These are phyloP conservation scores for Dictyostelium firmibasis DNA, from an alignment of 78 protist genomes.

Conservation along the genomic window DNA sequence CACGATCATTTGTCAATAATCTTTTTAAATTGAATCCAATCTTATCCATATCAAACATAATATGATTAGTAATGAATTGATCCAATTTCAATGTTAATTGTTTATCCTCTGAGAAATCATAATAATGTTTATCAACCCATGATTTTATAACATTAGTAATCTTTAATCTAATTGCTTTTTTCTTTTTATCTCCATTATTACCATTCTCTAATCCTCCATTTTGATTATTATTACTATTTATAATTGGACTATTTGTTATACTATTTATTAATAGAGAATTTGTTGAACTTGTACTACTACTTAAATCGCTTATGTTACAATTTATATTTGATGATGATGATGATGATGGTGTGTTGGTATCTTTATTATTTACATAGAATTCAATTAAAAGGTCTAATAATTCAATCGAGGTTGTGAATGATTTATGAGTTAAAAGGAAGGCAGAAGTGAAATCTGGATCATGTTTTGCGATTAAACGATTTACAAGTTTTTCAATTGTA, in stretches of 20 bases:
- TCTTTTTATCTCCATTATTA: constrained; percentile 15
- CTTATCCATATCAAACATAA: constrained; percentile 7
- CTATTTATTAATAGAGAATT: neutral
- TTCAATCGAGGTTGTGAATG: constrained; percentile 73
- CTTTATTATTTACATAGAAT: constrained; percentile 13
- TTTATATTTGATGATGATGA: neutral
- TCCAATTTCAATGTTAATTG: constrained; percentile 36
- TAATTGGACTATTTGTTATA: neutral
- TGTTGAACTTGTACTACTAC: neutral
- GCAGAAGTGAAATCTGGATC: constrained; percentile 63
- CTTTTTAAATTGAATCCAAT: constrained; percentile 26
- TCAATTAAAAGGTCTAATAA: constrained; percentile 50
- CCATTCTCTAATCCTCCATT: neutral
- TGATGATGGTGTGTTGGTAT: neutral
- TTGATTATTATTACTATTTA: neutral
- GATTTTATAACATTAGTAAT: constrained; percentile 65
- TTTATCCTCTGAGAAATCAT: constrained; percentile 64
- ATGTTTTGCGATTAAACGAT: constrained; percentile 38
- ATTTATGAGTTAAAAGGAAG: constrained; percentile 63
- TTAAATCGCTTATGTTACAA: neutral
- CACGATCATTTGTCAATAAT: constrained; percentile 12
- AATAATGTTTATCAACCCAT: constrained; percentile 74
- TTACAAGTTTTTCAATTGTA: constrained; percentile 37
- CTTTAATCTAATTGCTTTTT: constrained; percentile 33
- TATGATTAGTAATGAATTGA: constrained; percentile 12